Base-by-base conservation (phyloP, 2,329 filamentous ascomycete species). In the Coniochaeta pulveracea region DNA sequence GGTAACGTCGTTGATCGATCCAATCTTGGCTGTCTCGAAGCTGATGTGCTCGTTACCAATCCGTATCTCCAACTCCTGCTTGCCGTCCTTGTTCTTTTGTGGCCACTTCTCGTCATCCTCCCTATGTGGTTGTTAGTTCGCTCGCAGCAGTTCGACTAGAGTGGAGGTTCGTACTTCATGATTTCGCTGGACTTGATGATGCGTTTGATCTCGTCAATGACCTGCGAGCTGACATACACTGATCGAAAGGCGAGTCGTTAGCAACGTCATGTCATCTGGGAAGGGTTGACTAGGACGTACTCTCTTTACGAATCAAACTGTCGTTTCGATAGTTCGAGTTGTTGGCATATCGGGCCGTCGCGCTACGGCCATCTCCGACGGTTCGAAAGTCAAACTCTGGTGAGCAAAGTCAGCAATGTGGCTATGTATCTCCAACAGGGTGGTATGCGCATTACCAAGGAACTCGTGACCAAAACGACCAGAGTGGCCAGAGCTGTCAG, bases 281-380 rank as follows among this genome's bases (percentile, higher is more conserved):
- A n/a, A n/a, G n/a, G n/a, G n/a, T n/a, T 19, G 21, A 11, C 17
- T 22, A 9, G n/a, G 15, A 58, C 86, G 47, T 67, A 95, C 91
- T 98, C 67, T 98, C 91, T 88, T 98, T 98, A 44, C 91, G 82
- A 53, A 98, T 98, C 47, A 98, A 66, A 42, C 88, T 95, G 56
- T 98, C 91, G 61, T 98, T 98, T 51, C 91, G 80, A 63, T 98
- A 98, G 63, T 98, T 98, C 37, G 89, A 96, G 61, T 98, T 98
- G 69, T 98, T 98, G 43, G 91, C 91, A 62, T 98, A 98, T 60
- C 91, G 80, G 19, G 89, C 86, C 34, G 91, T 84, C 6, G 91
- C 91, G 54, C 88, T 95, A 40, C 85, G 77, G 33, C 91, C 91
- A 55, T 98, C 91, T 35, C 85, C 85, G 28, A 96, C 74, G 16